Base-by-base conservation (phyloP, 768 basidiomycete species). In the Russula vinacea region DNA sequence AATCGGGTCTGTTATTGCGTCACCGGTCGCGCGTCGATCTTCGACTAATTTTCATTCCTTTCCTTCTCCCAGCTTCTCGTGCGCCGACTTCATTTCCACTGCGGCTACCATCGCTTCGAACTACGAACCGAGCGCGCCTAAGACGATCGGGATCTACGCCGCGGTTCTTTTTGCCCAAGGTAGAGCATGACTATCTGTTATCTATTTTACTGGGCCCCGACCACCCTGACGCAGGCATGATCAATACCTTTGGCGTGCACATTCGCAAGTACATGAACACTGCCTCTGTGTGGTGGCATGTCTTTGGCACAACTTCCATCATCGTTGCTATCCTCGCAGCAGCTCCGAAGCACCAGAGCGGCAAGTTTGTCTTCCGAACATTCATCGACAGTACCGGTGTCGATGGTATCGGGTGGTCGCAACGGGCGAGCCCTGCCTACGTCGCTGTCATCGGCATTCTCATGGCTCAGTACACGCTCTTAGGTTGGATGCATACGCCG, bases 401-500 rank as follows among this genome's bases (percentile, higher is more conserved):
- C 14, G 74, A 73, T 45, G 76, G 75, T 45, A 69, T 71, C 1
- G 88, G 87, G 11, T 91, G 90, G 90, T 79, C 83, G 24, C 77
- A 79, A 19, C 78, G 88, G 10, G 89, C 89, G 2, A 85, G 84
- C 56, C 79, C 80, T 45, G 86, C 81, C 0, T 92, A 91, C 73
- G 86, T 90, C 22, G 84, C 80, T 7, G 74, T 89, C 24, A 83
- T 89, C 67, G 89, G 89, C 16, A 84, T 89, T 65, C 75, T 90
- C 29, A 83, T 90, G 80, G 84, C 88, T 10, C 89, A 90, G 78
- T 90, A 89, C 72, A 89, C 88, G 0, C 73, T 92, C 24, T 88
- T 86, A 32, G 87, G 84, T 83, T 5, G 29, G 5, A 35, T 13
- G 10, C 33, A 24, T 39, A 17, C 29, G 16, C 32, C 14, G 2